Evolutionary conservation across 2,329 filamentous ascomycete genomes (phyloP).

Genomic region (Ophiosphaerella korrae): DNA sequence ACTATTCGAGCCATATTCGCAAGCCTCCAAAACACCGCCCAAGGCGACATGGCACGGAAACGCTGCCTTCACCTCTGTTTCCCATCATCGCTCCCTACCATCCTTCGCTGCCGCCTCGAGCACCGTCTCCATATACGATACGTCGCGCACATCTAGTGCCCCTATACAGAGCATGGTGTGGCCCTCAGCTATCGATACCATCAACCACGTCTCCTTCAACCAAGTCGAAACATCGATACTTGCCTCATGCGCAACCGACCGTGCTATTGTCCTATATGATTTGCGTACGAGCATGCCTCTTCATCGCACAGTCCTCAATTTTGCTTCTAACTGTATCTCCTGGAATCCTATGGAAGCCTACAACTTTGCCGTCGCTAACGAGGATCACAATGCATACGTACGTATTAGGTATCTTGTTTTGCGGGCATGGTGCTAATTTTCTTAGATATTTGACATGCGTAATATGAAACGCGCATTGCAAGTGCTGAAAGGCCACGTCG

Average conservation of each 20-base stretch:
- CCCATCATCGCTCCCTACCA: conserved; percentile 78
- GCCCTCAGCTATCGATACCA: conserved; percentile 85
- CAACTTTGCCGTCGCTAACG: conserved; percentile 90
- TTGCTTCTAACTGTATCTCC: conserved; percentile 89
- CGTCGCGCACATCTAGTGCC: conserved; percentile 75
- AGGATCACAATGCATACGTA: conserved; percentile 85
- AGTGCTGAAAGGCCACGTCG: conserved; percentile 86
- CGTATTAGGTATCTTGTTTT: not conserved
- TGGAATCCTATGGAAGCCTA: conserved; percentile 99
- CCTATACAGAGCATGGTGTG: conserved; percentile 83
- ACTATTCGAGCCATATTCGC: conserved; percentile 87
- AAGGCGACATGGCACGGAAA: conserved; percentile 83
- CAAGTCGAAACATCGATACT: conserved; percentile 91
- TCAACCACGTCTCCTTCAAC: conserved; percentile 88
- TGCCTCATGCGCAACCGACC: conserved; percentile 82
- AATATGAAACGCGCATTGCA: conserved; percentile 88
- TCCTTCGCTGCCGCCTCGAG: conserved; percentile 81
- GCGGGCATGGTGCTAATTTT: conserved; percentile 4
- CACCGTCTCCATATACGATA: conserved; percentile 85
- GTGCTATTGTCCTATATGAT: conserved; percentile 89
- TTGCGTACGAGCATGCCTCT: conserved; percentile 84
- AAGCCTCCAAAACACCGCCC: conserved; percentile 69
- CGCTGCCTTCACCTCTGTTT: conserved; percentile 80
- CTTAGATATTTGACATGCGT: conserved; percentile 83
- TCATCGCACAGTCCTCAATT: conserved; percentile 77